phyloP scores from a whole-genome alignment of 108 stramenopile genomes.

The Cyclotella atomus region DNA sequence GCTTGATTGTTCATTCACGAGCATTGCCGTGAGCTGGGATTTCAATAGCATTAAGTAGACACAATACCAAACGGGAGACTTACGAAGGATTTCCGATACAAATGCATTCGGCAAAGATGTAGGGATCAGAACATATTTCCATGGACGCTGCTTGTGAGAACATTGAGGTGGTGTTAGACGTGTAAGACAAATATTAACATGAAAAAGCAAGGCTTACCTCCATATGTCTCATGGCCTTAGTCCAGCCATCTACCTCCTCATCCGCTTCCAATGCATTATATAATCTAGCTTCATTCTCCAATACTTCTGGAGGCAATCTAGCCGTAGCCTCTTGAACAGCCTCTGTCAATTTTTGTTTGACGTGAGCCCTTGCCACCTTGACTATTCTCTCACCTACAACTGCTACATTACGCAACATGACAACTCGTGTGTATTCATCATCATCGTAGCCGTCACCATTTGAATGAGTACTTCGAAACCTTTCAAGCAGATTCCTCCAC shows the following conservation, averaged over 20 bases:
- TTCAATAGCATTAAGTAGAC: too few species aligned
- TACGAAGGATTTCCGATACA: slow-evolving; percentile 79
- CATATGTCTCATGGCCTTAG: slow-evolving; percentile 42
- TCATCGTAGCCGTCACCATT: slow-evolving; percentile 12
- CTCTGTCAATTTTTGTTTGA: slow-evolving; percentile 62
- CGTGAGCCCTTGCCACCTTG: slow-evolving; percentile 73
- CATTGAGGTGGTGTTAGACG: too few species aligned
- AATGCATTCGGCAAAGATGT: slow-evolving; percentile 81
- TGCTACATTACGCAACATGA: slow-evolving; percentile 43
- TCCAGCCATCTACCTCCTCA: slow-evolving; percentile 47
- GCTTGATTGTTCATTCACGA: slow-evolving; percentile 15
- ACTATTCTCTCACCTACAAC: slow-evolving; percentile 74
- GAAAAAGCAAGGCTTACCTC: slow-evolving; percentile 8
- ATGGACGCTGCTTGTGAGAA: slow-evolving; percentile 19
- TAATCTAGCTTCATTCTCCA: slow-evolving; percentile 32
- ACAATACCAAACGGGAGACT: too few species aligned
- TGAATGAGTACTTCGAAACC: slow-evolving; percentile 14
- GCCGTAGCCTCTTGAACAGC: slow-evolving; percentile 41
- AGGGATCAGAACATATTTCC: slow-evolving; percentile 67
- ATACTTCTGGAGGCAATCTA: slow-evolving; percentile 37
- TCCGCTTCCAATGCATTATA: slow-evolving; percentile 31
- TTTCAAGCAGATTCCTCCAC: slow-evolving; percentile 34
- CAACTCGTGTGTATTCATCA: slow-evolving; percentile 21
- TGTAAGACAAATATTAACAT: neutral
- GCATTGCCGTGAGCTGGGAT: too few species aligned